Evolutionary conservation across 2,329 filamentous ascomycete genomes (phyloP), one percentile per base, ranked within the genome.

Genomic region (Pseudogymnoascus sp.): DNA sequence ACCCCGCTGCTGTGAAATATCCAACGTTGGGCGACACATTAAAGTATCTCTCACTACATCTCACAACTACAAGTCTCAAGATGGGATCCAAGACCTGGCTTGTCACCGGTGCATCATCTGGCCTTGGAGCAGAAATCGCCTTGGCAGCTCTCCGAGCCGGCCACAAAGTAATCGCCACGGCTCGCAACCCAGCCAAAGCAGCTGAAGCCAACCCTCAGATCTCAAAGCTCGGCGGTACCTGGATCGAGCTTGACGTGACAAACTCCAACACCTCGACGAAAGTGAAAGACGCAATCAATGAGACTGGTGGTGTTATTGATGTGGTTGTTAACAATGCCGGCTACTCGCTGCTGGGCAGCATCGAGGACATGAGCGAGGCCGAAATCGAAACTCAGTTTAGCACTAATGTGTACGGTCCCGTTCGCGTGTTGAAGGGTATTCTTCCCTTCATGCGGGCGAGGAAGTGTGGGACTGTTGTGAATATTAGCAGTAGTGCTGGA

Each of bases 51-150:
- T 21, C 4, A 21, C 21, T 21, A 21, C 21, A 4, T 21, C 21
- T 21, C 21, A 21, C 2, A 21, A 21, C 21, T 4, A 21, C 21
- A 21, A 21, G 21, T 21, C 21, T 21, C 21, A 21, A 21, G 21
- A 21, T 21, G 21, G 21, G 21, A 21, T 40, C 37, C 37, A 40
- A 40, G 69, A 65, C 74, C 39, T 80, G 79, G 78, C 72, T 80
- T 45, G 69, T 80, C 25, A 81, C 78, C 3, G 78, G 78, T 33
- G 73, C 71, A 55, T 77, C 78, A 5, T 76, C 76, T 5, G 79
- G 79, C 13, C 72, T 80, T 21, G 79, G 79, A 5, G 68, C 70
- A 1, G 64, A 67, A 4, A 65, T 80, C 6, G 72, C 72, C 9
- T 66, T 73, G 5, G 66, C 67, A 1, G 68, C 75, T 27, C 72